Base-by-base conservation (phyloP, 768 basidiomycete genomes). In the Saitozyma podzolica region DNA sequence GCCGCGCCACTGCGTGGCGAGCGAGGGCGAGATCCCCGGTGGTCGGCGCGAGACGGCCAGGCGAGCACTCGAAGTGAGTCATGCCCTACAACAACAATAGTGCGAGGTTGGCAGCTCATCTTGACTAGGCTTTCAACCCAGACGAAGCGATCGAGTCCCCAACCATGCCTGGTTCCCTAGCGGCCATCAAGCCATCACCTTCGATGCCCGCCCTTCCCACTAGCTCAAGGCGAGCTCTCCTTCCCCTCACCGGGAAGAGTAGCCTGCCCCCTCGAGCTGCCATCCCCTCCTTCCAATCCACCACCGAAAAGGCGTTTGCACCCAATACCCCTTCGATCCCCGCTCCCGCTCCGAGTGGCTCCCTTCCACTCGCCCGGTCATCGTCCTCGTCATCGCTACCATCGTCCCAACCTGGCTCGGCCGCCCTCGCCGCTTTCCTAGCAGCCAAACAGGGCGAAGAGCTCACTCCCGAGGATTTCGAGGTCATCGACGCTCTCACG, bases 391-490 rank as follows among this genome's bases (percentile, higher is more conserved):
- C 69, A 1, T 59, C 58, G 29, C 29, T 29, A 29, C 29, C 29
- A 29, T 29, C 29, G 29, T 29, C 29, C 29, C 29, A 29, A 29
- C 45, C 45, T 47, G n/a, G 45, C n/a, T 64, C 64, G 9, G 55
- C 56, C 4, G 72, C 72, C 6, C 58, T 74, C 5, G 59, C 65
- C 5, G 69, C 72, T 8, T 74, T 71, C 58, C 47, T 74, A 5
- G 67, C 68, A 39, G 72, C 67, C 29, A 74, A 74, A 47, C 61
- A 62, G 40, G 69, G 69, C 2, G 65, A 70, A 53, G 55, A 50
- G 14, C 66, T 72, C 49, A 56, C 61, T 14, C 17, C 58, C 2
- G 64, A 75, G n/a, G 74, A 75, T n/a, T 56, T 72, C 40, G 42
- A 49, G 40, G 63, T 70, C 10, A 66, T 75, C 17, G 65, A 72